Evolutionary conservation across 495 filamentous ascomycete species (phyloP).

Genomic region (Niebla homalea): DNA sequence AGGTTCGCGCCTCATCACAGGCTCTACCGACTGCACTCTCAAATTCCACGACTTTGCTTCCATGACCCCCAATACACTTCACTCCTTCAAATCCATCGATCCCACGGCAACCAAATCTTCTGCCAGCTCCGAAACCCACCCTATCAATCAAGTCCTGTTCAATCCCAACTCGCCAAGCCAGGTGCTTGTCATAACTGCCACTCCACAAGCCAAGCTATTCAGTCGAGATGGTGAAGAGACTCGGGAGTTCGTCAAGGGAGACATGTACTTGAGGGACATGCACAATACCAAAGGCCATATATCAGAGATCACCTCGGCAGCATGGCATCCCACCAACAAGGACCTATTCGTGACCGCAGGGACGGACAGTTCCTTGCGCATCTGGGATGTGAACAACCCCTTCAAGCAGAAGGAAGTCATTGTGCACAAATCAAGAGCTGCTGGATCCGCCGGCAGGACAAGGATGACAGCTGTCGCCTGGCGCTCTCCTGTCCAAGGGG

Average conservation of each 20-base stretch:
- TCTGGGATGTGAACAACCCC: slow-evolving; percentile 89
- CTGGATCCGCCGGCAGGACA: slow-evolving; percentile 77
- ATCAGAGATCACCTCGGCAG: slow-evolving; percentile 72
- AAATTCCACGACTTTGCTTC: slow-evolving; percentile 92
- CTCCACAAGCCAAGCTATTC: slow-evolving; percentile 78
- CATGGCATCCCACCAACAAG: slow-evolving; percentile 75
- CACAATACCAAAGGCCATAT: slow-evolving; percentile 94
- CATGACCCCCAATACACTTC: slow-evolving; percentile 86
- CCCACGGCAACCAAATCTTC: slow-evolving; percentile 65
- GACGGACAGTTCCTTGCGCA: slow-evolving; percentile 83
- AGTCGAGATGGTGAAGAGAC: slow-evolving; percentile 75
- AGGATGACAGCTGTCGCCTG: slow-evolving; percentile 88
- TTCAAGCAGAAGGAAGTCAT: slow-evolving; percentile 83
- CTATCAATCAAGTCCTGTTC: slow-evolving; percentile 75
- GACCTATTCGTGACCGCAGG: slow-evolving; percentile 80
- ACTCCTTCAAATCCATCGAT: slow-evolving; percentile 86
- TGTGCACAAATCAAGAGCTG: slow-evolving; percentile 78
- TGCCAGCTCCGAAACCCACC: slow-evolving; percentile 65
- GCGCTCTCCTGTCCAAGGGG: slow-evolving; percentile 66
- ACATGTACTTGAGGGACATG: slow-evolving; percentile 96
- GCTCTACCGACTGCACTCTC: slow-evolving; percentile 77
- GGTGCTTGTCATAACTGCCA: slow-evolving; percentile 74
- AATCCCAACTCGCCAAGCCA: slow-evolving; percentile 69
- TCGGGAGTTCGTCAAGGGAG: slow-evolving; percentile 85
- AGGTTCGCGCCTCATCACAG: slow-evolving; percentile 72